Evolutionary conservation across 2,329 filamentous ascomycete genomes (phyloP), one percentile per base, ranked within the genome.

Genomic region (Hypoxylon sp.): DNA sequence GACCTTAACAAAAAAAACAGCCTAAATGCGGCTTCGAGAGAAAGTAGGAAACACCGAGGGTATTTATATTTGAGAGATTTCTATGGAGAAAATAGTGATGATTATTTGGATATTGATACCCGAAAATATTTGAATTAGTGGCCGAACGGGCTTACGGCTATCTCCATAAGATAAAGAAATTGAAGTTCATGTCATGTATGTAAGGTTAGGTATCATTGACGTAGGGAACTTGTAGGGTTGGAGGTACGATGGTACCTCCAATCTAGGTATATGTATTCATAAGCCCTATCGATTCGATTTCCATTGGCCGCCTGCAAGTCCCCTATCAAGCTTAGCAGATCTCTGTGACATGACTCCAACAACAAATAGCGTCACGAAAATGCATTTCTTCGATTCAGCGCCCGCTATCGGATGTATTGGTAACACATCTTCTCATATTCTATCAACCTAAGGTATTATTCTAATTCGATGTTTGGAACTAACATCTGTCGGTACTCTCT

Each of bases 1-100:
- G n/a, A n/a, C n/a, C 62, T 68, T n/a, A 51, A 31, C 39, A 63
- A 70, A 60, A 70, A 62, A 60, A 68, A 63, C 57, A 70, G 68
- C 68, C 68, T 70, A 67, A 67, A 66, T 66, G 50, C 44, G 48
- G 63, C 54, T 66, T 63, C 9, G 42, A 35, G 22, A 53, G 47
- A 42, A 31, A 31, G 42, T 19, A 22, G 33, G 35, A 65, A 61
- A 29, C 42, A 29, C 55, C 56, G 51, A 57, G 65, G 58, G 50
- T 66, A 63, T 68, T 67, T 59, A 63, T 66, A 17, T 53, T 56
- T 46, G 17, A 11, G 39, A 24, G 39, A 19, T 24, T 17, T 33
- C n/a, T 53, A 55, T 47, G 46, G 35, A 37, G 14, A 42, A 44
- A 42, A 14, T n/a, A 14, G 9, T 19, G 13, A 17, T 29, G 37